Base-by-base conservation (phyloP, 352 stramenopile species). In the Phytopythium delawarense region DNA sequence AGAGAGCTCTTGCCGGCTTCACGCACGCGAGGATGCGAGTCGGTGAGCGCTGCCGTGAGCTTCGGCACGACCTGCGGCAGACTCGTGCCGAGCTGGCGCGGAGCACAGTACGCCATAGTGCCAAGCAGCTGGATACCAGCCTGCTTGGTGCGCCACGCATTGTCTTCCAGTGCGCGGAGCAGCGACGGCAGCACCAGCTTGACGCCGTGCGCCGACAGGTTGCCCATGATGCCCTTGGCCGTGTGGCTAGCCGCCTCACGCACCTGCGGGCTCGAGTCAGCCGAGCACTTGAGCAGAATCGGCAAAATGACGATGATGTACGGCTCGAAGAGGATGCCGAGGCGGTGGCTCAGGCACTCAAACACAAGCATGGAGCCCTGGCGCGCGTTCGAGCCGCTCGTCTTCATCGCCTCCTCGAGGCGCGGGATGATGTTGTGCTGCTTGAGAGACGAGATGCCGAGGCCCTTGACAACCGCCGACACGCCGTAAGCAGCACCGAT, bases 21-120 rank as follows among this genome's bases (percentile, higher is more conserved):
- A 55, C 98, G 98, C 6, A 99, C 98, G 71, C 99, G 98, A 6
- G 96, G 96, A 65, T 99, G 98, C 46, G 98, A 99, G 75, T 99
- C 98, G 39, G 91, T 97, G 34, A 99, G 95, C 21, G 97, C 96
- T 44, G 96, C 87, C 15, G 97, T 99, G 32, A 99, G 83, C 71
- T 98, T 98, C 13, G 98, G 98, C 40, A 99, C 97, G 44, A 99
- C 96, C 72, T 99, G 97, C 16, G 98, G 98, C 35, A 99, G 81
- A 71, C 96, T 99, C 21, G 89, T 94, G 16, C 97, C 96, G 25
- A 99, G 88, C 73, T 99, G 97, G 67, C 98, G 98, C 11, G 97
- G 98, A n/a, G 97, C 97, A 80, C 97, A 99, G 70, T 98, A 98
- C 40, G 94, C 94, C 92, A 98, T 98, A 20, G 91, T 92, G 23